Percentiles rank a stretch among this genome's conserved stretches.
Conservation (phyloP, 106 monocot species). For the Acorus gramineus region DNA sequence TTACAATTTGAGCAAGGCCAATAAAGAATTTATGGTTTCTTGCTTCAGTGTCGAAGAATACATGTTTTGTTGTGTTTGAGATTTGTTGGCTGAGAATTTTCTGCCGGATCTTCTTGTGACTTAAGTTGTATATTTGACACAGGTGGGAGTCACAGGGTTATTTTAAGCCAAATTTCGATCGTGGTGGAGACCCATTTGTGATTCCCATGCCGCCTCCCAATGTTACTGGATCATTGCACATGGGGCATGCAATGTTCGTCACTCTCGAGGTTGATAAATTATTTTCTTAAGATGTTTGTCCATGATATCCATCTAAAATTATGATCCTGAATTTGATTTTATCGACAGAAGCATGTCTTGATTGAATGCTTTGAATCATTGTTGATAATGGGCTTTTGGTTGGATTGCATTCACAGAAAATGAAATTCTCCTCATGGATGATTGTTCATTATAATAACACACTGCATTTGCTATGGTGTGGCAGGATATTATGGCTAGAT, state of each 20-base stretch:
- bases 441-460: too few species aligned
- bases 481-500: conserved; percentile 95
- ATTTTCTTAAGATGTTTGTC: neutral
- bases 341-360: too few species aligned
- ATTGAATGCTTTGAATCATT: too few species aligned
- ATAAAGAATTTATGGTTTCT: too few species aligned
- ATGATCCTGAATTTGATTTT: too few species aligned
- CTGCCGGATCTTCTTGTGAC: neutral
- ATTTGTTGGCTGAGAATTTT: neutral
- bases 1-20: too few species aligned
- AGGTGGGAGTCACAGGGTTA: conserved; percentile 97
- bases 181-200: conserved; percentile 80
- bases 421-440: too few species aligned
- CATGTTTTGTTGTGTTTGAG: neutral
- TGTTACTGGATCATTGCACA: conserved; percentile 93
- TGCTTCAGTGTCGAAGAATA: too few species aligned
- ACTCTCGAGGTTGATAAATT: conserved; percentile 78
- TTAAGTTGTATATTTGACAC: neutral
- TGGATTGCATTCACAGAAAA: too few species aligned
- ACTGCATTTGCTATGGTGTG: conserved; percentile 1
- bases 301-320: too few species aligned
- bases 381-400: too few species aligned
- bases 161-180: conserved; percentile 90
- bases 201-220: conserved; percentile 99
- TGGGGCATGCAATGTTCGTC: conserved; percentile 99